Evolutionary conservation across 495 filamentous ascomycete species (phyloP).

Genomic region (Podospora didyma): DNA sequence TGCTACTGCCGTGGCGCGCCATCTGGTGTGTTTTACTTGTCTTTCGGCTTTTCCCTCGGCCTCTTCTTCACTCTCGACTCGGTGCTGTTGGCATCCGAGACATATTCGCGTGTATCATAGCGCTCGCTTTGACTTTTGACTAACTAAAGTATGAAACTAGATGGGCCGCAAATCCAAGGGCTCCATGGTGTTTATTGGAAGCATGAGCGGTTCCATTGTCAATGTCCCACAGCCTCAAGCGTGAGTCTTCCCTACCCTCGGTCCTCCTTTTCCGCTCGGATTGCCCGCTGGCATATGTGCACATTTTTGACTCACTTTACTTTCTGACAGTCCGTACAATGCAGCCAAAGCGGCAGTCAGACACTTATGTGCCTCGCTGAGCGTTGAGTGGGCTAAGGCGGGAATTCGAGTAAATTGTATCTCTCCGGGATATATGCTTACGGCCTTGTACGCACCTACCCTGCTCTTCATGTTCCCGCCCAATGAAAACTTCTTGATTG

Average conservation of each 20-base stretch:
- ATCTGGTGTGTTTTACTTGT: constrained; percentile 47
- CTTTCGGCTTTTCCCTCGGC: not conserved
- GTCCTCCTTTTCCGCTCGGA: not conserved
- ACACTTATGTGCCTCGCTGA: constrained; percentile 73
- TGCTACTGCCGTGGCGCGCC: constrained; percentile 77
- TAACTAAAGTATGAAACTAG: constrained; percentile 1
- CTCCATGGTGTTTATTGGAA: constrained; percentile 91
- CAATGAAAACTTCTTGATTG: no score
- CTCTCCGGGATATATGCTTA: constrained; percentile 90
- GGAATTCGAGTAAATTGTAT: constrained; percentile 90
- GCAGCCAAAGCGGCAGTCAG: constrained; percentile 84
- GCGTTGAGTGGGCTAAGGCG: constrained; percentile 83
- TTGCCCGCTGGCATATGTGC: no score
- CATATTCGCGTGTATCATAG: not conserved
- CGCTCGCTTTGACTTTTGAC: not conserved
- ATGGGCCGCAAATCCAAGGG: constrained; percentile 76
- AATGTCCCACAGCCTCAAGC: constrained; percentile 93
- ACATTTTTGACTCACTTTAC: not conserved
- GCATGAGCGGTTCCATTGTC: constrained; percentile 89
- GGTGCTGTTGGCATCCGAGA: no score
- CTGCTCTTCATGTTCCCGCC: no score
- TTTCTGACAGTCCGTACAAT: constrained; percentile 64
- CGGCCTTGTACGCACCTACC: constrained; percentile 64
- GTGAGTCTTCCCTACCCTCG: constrained; percentile 23
- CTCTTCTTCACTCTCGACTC: no score